Evolutionary conservation across 495 filamentous ascomycete genomes (phyloP).

Genomic region (Penicillium ochrochloron): DNA sequence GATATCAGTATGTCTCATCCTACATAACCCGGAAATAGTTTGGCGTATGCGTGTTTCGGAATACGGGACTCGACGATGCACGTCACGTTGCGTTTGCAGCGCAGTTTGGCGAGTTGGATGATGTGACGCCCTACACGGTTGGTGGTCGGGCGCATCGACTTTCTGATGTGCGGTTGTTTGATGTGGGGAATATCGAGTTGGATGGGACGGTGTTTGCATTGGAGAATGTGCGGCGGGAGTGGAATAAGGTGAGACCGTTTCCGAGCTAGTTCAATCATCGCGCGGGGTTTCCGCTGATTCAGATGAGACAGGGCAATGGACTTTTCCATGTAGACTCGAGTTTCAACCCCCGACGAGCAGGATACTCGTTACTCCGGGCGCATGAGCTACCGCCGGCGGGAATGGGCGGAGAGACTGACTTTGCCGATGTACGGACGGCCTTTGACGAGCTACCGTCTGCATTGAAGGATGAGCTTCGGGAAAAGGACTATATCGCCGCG

Average conservation of each 20-base stretch:
- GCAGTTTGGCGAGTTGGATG: slow-evolving; percentile 62
- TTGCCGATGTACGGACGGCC: slow-evolving; percentile 60
- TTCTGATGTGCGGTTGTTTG: slow-evolving; percentile 57
- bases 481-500: slow-evolving; percentile 55
- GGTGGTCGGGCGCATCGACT: slow-evolving; percentile 53
- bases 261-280: neutral
- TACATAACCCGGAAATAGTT: slow-evolving; percentile 44
- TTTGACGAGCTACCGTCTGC: slow-evolving; percentile 52
- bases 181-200: slow-evolving; percentile 52
- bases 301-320: slow-evolving; percentile 49
- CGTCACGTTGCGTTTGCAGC: slow-evolving; percentile 58
- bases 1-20: slow-evolving; percentile 7
- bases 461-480: slow-evolving; percentile 42
- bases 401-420: slow-evolving; percentile 60
- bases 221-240: slow-evolving; percentile 37
- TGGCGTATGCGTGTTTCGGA: slow-evolving; percentile 60
- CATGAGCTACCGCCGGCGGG: slow-evolving; percentile 54
- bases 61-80: slow-evolving; percentile 56
- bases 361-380: slow-evolving; percentile 58
- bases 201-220: slow-evolving; percentile 33
- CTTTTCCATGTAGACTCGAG: slow-evolving; percentile 64
- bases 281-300: neutral
- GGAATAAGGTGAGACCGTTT: slow-evolving; percentile 31
- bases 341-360: slow-evolving; percentile 64
- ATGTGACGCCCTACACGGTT: slow-evolving; percentile 57